Conservation (phyloP, 2,329 filamentous ascomycete genomes). For the Ophiostoma piceae region DNA sequence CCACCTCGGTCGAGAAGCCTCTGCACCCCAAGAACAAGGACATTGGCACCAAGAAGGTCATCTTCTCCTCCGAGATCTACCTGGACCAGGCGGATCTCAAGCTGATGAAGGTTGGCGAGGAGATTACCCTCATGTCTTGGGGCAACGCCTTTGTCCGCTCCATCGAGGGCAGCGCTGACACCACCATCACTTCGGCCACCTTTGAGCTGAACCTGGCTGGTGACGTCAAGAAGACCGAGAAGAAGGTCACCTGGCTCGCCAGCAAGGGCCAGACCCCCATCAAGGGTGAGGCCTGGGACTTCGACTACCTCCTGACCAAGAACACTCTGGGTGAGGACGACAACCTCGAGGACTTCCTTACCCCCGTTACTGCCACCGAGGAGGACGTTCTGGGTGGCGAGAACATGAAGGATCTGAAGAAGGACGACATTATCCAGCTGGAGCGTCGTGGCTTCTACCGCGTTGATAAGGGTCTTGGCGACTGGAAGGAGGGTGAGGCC, state of each 20-base stretch:
- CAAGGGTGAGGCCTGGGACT: constrained; percentile 82
- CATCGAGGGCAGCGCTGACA: constrained; percentile 47
- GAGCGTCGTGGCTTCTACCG: constrained; percentile 91
- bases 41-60: constrained; percentile 79
- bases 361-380: constrained; percentile 66
- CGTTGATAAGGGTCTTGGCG: constrained; percentile 61
- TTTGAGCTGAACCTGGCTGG: constrained; percentile 86
- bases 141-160: constrained; percentile 78
- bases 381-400: constrained; percentile 73
- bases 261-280: constrained; percentile 69
- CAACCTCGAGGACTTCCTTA: constrained; percentile 76
- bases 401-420: constrained; percentile 72
- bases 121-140: constrained; percentile 96
- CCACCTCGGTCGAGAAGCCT: constrained; percentile 68
- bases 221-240: constrained; percentile 90
- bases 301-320: constrained; percentile 92
- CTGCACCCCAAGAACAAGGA: constrained; percentile 86
- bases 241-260: constrained; percentile 94
- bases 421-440: constrained; percentile 89
- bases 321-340: constrained; percentile 90
- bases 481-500: constrained; percentile 49
- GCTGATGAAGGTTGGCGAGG: constrained; percentile 75
- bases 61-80: constrained; percentile 67
- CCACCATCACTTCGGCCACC: constrained; percentile 62
- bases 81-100: constrained; percentile 84